Evolutionary conservation across 768 basidiomycete genomes (phyloP).

Genomic region (Mrakia blollopis): DNA sequence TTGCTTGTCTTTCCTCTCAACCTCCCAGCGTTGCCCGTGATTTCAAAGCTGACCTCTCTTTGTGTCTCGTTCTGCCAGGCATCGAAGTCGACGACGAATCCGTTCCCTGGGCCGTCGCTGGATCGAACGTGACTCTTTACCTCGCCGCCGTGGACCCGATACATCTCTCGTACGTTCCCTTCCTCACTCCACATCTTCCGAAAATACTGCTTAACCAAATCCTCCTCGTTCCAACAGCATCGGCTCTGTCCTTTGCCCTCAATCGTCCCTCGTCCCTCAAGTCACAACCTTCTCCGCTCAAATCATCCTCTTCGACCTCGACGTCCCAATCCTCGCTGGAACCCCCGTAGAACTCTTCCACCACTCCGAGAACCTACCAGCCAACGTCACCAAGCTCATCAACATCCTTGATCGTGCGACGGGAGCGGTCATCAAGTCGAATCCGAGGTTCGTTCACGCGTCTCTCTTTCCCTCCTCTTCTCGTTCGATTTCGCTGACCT

Average conservation of each 20-base stretch:
- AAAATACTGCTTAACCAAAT: background rate
- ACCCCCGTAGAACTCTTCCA: conserved; percentile 91
- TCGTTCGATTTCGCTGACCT: background rate
- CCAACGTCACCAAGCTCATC: conserved; percentile 74
- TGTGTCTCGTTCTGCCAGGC: conserved; percentile 49
- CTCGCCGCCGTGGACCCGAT: conserved; percentile 78
- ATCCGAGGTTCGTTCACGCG: conserved; percentile 67
- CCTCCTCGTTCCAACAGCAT: conserved; percentile 48
- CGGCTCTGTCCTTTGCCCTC: conserved; percentile 82
- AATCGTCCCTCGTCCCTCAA: conserved; percentile 64
- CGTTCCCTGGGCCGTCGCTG: conserved; percentile 82
- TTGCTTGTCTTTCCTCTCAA: background rate
- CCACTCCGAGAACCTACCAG: conserved; percentile 87
- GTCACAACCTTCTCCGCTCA: conserved; percentile 73
- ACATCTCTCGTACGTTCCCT: conserved; percentile 52
- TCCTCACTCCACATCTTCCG: background rate
- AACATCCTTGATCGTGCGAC: conserved; percentile 70
- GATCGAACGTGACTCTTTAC: conserved; percentile 80
- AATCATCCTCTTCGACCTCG: conserved; percentile 88
- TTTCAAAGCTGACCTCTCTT: conserved; percentile 33
- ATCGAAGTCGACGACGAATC: conserved; percentile 76
- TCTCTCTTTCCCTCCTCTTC: background rate
- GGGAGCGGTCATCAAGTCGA: conserved; percentile 66
- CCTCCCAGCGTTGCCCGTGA: background rate
- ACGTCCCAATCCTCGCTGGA: conserved; percentile 80